Base-by-base conservation (phyloP, 495 filamentous ascomycete genomes). In the Lineolata rhizophorae region DNA sequence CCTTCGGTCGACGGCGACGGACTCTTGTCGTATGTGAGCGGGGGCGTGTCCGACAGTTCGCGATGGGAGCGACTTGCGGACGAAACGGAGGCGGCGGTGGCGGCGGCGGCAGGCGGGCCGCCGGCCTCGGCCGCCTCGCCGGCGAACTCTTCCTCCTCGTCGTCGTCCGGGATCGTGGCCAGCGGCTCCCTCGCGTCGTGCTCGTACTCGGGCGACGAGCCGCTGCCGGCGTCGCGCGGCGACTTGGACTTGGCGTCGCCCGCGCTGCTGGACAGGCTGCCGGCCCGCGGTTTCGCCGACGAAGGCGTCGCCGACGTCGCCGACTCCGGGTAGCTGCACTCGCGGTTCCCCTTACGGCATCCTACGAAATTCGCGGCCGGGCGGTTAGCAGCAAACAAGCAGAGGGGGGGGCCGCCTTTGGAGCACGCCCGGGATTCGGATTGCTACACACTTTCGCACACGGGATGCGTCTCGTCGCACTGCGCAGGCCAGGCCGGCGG, bases 391-490 rank as follows among this genome's bases (percentile, higher is more conserved):
- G 16, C 28, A 13, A 16, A 12, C 10, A 14, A 16, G 26, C 39
- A 12, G 31, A 29, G 14, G 31, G 27, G 27, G 10, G 30, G 22
- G 5, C 25, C 19, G 15, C 15, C 28, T 9, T 8, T 14, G 17
- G 28, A 25, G n/a, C 16, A 4, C 9, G 2, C 4, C 13, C 17
- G 14, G 21, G 20, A 20, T 36, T 27, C n/a, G n/a, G n/a, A n/a
- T n/a, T n/a, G 35, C 13, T 25, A 46, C 69, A 55, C 53, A 84
- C 80, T 61, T 49, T 95, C 83, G 51, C 87, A 97, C 20, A 79
- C 54, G 15, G 87, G 87, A 44, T 70, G 82, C 20, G 55, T 62
- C 49, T 92, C 85, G 44, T 92, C 81, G 49, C 80, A 93, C 74
- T 82, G 32, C n/a, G 10, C 6, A 6, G 28, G 5, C 11, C 6